Base-by-base conservation (phyloP, 2,329 filamentous ascomycete species). In the Cucurbitaria berberidis region DNA sequence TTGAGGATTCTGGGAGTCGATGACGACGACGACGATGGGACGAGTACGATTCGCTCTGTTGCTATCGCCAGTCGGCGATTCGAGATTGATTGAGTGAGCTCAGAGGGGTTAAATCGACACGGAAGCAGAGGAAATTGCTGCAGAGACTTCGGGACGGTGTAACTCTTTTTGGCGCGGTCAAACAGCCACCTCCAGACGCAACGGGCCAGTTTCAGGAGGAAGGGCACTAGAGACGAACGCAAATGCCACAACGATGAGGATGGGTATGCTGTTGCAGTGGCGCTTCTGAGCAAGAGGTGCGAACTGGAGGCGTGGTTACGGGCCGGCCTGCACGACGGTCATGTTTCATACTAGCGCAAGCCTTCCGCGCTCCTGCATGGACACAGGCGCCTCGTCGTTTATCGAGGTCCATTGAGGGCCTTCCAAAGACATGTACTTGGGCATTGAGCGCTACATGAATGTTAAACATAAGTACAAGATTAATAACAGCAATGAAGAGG, bases 191-290 rank as follows among this genome's bases (percentile, higher is more conserved):
- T 30, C 43, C 43, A 36, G 49, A 41, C 40, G 38, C 48, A 35
- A 56, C 41, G 48, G 47, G 57, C 59, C 57, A 56, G 55, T 57
- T 34, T n/a, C n/a, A n/a, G n/a, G n/a, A n/a, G 4, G 5, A 8
- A 13, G 29, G 10, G 29, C 8, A 30, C 11, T 30, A 8, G 29
- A 30, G 29, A 10, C 29, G 15, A 8, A 30, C 10, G 29, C 9
- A 30, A 30, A 3, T 30, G 29, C 15, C 29, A 30, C 29, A 30
- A 11, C 9, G 29, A 30, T 30, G 29, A 30, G 15, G 11, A 30
- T 11, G 11, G 15, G 9, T 11, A 30, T 30, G 29, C 3, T 30
- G 29, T 30, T 30, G 29, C 9, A 30, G 29, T 13, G 29, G 29
- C 29, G 15, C 29, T 30, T 6, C 9, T 30, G 10, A 30, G 11